Evolutionary conservation across 2,329 filamentous ascomycete species (phyloP), one percentile per base, ranked within the genome.

Genomic region (Chaetothyriales sp.): DNA sequence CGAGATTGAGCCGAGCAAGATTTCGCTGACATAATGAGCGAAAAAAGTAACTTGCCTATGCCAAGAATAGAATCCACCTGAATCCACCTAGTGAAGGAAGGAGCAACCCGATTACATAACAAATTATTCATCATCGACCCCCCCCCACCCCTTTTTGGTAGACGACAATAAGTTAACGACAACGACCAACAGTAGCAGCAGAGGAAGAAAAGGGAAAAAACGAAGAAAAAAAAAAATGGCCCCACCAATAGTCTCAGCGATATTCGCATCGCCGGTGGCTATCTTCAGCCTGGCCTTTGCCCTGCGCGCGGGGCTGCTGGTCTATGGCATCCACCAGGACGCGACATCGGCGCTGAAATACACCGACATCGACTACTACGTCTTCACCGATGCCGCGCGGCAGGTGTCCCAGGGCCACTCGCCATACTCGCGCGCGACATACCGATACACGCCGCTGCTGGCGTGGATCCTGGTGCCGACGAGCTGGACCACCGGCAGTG

Each of bases 361-460:
- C 73, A 98, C 92, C 48, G 92, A 98, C 69, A 95, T 98, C 61
- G 92, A 98, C 74, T 98, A 98, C 69, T 81, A 88, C 57, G 92
- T 98, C 66, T 98, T 98, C 73, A 96, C 92, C 47, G 90, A 96
- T 66, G 92, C 92, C 22, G 80, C 92, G 1, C 84, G 85, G 57
- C 90, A 84, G 67, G 71, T 86, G 44, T 70, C 81, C 2, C 71
- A 68, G n/a, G 78, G 78, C 2, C 69, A 71, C 46, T 86, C 85
- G 0, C 92, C 92, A 1, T 98, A 98, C 66, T 76, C 78, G 43
- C 80, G 92, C 49, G 90, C 92, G 63, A 98, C 92, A 0, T 98
- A 98, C 71, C 84, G 92, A 53, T 98, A 98, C 72, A 96, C 92
- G 25, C 92, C 92, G 0, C 73, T 98, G 1, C 76, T 98, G 1